Evolutionary conservation across 176 grass and related monocot genomes (phyloP).

Genomic region (Aegilops bicornis): DNA sequence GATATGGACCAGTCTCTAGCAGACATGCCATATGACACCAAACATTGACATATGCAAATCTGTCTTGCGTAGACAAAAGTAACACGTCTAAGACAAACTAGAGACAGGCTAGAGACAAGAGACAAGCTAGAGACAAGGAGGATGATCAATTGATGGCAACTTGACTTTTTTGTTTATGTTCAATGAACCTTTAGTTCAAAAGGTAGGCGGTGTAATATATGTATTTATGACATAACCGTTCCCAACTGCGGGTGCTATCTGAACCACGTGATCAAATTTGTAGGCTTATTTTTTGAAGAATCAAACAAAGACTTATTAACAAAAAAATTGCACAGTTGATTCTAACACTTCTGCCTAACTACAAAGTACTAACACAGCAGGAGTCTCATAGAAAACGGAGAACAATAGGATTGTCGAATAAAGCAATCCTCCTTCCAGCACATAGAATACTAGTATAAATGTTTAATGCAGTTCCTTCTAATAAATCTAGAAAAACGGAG

Average conservation of each 20-base stretch:
- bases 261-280: not conserved
- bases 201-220: not conserved
- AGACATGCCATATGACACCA: slow-evolving; percentile 47
- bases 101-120: slow-evolving; percentile 30
- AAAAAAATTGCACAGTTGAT: not conserved
- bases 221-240: not conserved
- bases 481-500: not conserved
- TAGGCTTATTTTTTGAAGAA: not conserved
- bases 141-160: slow-evolving; percentile 32
- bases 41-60: slow-evolving; percentile 37
- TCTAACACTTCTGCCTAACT: not conserved
- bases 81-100: slow-evolving; percentile 34
- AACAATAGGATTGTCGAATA: not conserved
- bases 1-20: slow-evolving; percentile 38
- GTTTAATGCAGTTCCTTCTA: not conserved
- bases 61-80: slow-evolving; percentile 25
- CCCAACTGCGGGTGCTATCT: not conserved
- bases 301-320: not conserved
- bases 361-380: not conserved
- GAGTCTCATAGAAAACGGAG: not conserved
- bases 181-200: slow-evolving; percentile 1
- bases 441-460: not conserved
- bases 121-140: slow-evolving; percentile 34
- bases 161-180: slow-evolving; percentile 6
- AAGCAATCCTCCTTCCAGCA: not conserved